phyloP scores from a whole-genome alignment of 2,329 filamentous ascomycete genomes.

The Bipolaris bicolor region DNA sequence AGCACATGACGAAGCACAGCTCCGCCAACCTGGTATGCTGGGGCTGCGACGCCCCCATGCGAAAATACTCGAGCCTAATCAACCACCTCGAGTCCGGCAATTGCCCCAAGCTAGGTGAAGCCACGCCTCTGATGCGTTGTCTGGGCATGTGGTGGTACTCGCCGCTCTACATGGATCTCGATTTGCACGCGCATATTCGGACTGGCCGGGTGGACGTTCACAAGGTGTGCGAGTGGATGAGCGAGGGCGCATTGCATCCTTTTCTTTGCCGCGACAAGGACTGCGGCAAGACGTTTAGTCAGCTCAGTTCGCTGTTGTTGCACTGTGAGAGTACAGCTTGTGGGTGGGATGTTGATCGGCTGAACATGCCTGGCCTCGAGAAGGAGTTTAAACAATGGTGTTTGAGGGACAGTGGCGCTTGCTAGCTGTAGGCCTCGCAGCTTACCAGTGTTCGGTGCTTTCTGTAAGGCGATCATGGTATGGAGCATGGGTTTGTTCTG shows the following conservation, averaged over 20 bases:
- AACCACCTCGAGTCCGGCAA: slow-evolving; percentile 62
- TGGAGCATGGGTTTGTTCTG: not conserved
- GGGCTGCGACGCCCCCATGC: slow-evolving; percentile 32
- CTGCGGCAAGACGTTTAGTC: slow-evolving; percentile 34
- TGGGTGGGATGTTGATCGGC: slow-evolving; percentile 31
- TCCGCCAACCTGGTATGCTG: slow-evolving; percentile 31
- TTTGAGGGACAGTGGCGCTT: slow-evolving; percentile 7
- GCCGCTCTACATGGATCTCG: slow-evolving; percentile 43
- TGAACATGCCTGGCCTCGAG: slow-evolving; percentile 34
- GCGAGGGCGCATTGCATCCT: slow-evolving; percentile 32
- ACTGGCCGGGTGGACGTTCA: slow-evolving; percentile 28
- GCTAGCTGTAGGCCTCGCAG: not conserved
- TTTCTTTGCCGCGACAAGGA: slow-evolving; percentile 37
- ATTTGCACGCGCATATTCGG: slow-evolving; percentile 41
- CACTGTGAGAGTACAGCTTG: slow-evolving; percentile 41
- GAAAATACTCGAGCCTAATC: slow-evolving; percentile 36
- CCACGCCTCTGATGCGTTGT: slow-evolving; percentile 23
- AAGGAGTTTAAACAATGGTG: slow-evolving; percentile 23
- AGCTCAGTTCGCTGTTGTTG: slow-evolving; percentile 35
- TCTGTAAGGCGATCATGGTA: not conserved
- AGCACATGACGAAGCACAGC: slow-evolving; percentile 42
- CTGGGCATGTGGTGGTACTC: slow-evolving; percentile 47
- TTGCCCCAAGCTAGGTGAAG: slow-evolving; percentile 72
- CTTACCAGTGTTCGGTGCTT: no score
- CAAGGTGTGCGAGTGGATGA: slow-evolving; percentile 32